Conservation (phyloP, 257 asterid genomes). For the Solanum pennellii region DNA sequence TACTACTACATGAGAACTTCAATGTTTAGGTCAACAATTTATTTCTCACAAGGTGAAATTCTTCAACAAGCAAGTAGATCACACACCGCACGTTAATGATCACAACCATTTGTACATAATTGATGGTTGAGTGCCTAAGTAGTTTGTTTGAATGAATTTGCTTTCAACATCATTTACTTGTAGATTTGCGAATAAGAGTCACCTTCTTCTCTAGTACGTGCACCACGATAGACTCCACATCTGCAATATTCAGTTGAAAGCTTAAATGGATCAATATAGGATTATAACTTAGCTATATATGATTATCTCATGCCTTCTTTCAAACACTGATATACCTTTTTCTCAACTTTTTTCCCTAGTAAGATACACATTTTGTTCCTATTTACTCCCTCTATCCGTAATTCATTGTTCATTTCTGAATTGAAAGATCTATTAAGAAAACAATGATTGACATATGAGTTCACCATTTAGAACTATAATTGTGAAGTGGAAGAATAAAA, state of each 20-base stretch:
- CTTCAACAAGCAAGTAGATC: neutral
- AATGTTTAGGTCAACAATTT: neutral
- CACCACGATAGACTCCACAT: constrained; percentile 20
- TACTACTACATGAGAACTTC: neutral
- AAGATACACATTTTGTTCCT: no score
- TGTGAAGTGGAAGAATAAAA: no score
- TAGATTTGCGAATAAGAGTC: neutral
- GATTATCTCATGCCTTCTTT: neutral
- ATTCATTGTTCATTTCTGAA: no score
- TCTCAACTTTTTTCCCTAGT: neutral
- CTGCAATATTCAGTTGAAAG: neutral
- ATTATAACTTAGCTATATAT: neutral
- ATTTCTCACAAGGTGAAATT: neutral
- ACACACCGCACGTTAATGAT: neutral
- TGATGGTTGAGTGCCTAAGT: neutral
- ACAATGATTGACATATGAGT: no score
- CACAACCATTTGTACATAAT: neutral
- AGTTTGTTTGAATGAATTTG: neutral
- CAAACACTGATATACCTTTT: neutral
- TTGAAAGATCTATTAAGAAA: no score
- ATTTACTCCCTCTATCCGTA: no score
- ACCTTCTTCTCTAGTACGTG: constrained; percentile 25
- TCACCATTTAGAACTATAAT: no score
- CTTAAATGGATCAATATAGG: neutral
- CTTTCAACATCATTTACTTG: neutral